Conservation (phyloP, 2,329 filamentous ascomycete genomes). For the Xylaria polymorpha region DNA sequence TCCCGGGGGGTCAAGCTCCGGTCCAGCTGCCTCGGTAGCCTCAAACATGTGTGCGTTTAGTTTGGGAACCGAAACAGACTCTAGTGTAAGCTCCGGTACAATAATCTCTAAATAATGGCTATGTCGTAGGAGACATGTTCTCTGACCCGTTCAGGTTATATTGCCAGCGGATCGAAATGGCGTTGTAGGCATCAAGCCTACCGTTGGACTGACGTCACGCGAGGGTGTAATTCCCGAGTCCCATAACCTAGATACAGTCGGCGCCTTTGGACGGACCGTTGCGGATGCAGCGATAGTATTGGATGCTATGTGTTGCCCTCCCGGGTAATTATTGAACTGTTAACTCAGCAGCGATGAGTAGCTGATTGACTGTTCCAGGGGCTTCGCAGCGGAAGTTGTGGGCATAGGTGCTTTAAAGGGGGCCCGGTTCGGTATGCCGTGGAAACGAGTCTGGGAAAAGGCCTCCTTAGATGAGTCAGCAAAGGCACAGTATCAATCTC, state of each 20-base stretch:
- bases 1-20: conserved; percentile 76
- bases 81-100: conserved; percentile 54
- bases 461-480: conserved; percentile 58
- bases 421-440: conserved; percentile 76
- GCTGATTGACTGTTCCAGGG: conserved; percentile 68
- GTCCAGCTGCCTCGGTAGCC: conserved; percentile 72
- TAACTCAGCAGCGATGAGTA: conserved; percentile 63
- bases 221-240: conserved; percentile 70
- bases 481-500: conserved; percentile 63
- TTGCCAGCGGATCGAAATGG: conserved; percentile 76
- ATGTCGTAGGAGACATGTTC: neutral
- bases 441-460: conserved; percentile 74
- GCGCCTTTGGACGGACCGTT: conserved; percentile 74
- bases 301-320: conserved; percentile 74
- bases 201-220: conserved; percentile 75
- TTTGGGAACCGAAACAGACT: conserved; percentile 80
- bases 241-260: conserved; percentile 75
- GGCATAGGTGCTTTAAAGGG: conserved; percentile 62
- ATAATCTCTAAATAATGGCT: neutral
- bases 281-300: conserved; percentile 74
- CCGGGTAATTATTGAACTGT: conserved; percentile 72
- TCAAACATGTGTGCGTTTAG: conserved; percentile 72
- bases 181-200: conserved; percentile 80
- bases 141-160: conserved; percentile 60
- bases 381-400: conserved; percentile 51